phyloP scores from a whole-genome alignment of 371 early-diverging fungal genomes.

The Rhizopus microsporus region DNA sequence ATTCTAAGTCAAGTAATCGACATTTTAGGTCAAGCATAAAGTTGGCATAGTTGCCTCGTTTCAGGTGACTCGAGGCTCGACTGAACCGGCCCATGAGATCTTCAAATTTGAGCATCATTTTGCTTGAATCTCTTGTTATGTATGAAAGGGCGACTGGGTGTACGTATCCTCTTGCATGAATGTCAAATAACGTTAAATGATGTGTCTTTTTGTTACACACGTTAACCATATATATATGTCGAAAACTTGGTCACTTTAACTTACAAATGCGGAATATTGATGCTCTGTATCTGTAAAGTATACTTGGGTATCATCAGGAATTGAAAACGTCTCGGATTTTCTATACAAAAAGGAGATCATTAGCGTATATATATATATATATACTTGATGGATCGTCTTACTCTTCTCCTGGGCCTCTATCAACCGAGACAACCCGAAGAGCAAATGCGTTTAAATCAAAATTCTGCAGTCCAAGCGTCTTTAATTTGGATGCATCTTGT shows the following conservation, averaged over 20 bases:
- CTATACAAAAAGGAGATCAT: conserved; percentile 12
- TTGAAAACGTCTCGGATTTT: conserved; percentile 34
- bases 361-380: background rate
- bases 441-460: conserved; percentile 63
- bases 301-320: conserved; percentile 64
- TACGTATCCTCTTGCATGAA: conserved; percentile 62
- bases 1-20: conserved; percentile 52
- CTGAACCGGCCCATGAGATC: conserved; percentile 44
- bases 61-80: conserved; percentile 51
- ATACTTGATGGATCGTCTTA: conserved; percentile 5
- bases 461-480: conserved; percentile 21
- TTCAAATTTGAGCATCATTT: conserved; percentile 50
- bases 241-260: background rate
- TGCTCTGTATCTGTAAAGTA: conserved; percentile 55
- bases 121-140: conserved; percentile 54
- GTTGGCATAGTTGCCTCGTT: conserved; percentile 59
- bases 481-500: conserved; percentile 24
- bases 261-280: conserved; percentile 59
- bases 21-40: conserved; percentile 56
- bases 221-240: background rate
- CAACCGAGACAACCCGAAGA: conserved; percentile 56
- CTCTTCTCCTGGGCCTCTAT: conserved; percentile 45
- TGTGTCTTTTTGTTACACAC: conserved; percentile 46
- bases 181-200: conserved; percentile 61
- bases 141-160: conserved; percentile 61